Evolutionary conservation across 805 yeast genomes (phyloP), one percentile per base, ranked within the genome.

Genomic region (Nakazawaea anatomiae): DNA sequence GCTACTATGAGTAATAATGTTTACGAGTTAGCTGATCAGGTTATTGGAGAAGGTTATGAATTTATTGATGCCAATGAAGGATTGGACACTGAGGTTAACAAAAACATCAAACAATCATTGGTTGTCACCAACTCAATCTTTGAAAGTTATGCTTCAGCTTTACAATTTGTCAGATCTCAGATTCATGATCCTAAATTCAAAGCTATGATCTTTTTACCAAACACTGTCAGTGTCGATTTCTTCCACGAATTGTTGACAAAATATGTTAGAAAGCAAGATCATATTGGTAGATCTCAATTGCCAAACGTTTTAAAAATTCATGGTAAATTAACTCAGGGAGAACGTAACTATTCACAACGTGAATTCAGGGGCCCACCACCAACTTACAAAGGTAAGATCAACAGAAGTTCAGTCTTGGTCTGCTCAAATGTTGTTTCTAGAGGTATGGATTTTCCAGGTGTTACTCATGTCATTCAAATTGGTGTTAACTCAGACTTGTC

Each of bases 351-450:
- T 54, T 52, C 63, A 52, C 67, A 65, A 54, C 48, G 52, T n/a
- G 56, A 39, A 2, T 69, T 68, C 58, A 60, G 70, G 31, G 53
- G 53, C 11, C 40, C 40, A 10, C 40, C 40, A n/a, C 8, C 40
- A 12, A 11, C n/a, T 38, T 38, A 38, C 40, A 38, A 38, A n/a
- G 53, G 46, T 3, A 11, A 14, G 7, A 14, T 18, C 18, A 32
- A 41, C 29, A 59, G 63, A 52, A 54, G 66, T 31, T 87, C 89
- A 51, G 63, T 91, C 43, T 74, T 92, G 52, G 79, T 92, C 50
- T 84, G 92, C 50, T 87, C 97, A 6, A 96, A 90, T 68, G 97
- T 92, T 53, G 95, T 91, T 54, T 97, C 97, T 11, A 82, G 98
- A 70, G 98, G 98, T 58, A 83, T 92, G 85, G 97, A 92, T 72